phyloP scores from a whole-genome alignment of 106 monocot genomes.

The Acanthochlamys bracteata region DNA sequence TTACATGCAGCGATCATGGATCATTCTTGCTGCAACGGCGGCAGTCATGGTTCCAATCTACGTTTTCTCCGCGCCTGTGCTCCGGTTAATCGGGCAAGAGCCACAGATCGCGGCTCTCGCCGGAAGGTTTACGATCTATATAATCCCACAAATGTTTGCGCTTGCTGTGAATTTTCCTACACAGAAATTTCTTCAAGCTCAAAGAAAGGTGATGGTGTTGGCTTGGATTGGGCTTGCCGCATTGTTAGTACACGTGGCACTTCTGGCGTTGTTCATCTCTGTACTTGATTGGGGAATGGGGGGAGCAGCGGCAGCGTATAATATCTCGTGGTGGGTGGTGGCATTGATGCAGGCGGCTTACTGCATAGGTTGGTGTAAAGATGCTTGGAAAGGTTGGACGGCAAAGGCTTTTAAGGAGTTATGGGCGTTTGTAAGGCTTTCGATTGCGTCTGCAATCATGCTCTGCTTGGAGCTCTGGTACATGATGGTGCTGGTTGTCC shows the following conservation, averaged over 20 bases:
- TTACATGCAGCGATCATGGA: slow-evolving; percentile 85
- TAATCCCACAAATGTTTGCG: slow-evolving; percentile 71
- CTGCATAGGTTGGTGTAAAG: slow-evolving; percentile 50
- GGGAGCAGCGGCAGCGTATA: slow-evolving; percentile 51
- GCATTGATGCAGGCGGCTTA: slow-evolving; percentile 41
- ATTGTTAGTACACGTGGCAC: slow-evolving; percentile 30
- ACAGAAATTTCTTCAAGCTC: slow-evolving; percentile 84
- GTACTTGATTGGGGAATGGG: slow-evolving; percentile 41
- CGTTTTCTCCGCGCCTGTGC: slow-evolving; percentile 46
- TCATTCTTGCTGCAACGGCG: slow-evolving; percentile 48
- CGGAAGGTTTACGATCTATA: slow-evolving; percentile 40
- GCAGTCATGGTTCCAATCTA: slow-evolving; percentile 57
- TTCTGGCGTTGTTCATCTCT: slow-evolving; percentile 50
- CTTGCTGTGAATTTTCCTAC: slow-evolving; percentile 61
- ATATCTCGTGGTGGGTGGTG: slow-evolving; percentile 41
- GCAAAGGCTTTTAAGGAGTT: slow-evolving; percentile 46
- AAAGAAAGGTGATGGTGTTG: slow-evolving; percentile 50
- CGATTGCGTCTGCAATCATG: slow-evolving; percentile 74
- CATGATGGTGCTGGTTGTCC: slow-evolving; percentile 68
- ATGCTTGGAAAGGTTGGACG: slow-evolving; percentile 66
- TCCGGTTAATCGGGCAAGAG: slow-evolving; percentile 55
- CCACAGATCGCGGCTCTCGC: slow-evolving; percentile 41
- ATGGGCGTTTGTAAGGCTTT: slow-evolving; percentile 69
- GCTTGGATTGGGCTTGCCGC: slow-evolving; percentile 52
- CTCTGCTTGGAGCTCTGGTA: slow-evolving; percentile 89